Base-by-base conservation (phyloP, 2,329 filamentous ascomycete genomes). In the Hypoxylon sp. region DNA sequence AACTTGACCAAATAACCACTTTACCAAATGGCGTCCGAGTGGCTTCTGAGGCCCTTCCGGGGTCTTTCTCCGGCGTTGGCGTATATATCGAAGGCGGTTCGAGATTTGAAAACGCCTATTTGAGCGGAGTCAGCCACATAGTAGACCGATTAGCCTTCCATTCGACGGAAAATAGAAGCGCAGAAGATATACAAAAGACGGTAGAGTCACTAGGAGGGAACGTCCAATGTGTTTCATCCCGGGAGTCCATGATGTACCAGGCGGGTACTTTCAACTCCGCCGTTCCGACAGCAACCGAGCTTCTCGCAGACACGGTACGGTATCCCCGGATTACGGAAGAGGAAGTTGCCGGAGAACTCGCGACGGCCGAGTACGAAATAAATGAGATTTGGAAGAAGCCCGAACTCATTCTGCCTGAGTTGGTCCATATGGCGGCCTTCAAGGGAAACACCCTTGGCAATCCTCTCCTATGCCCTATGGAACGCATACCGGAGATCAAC, bases 171-270 rank as follows among this genome's bases (percentile, higher is more conserved):
- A 83, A 84, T 36, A 89, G 90, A 67, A 88, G 88, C 0, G 89
- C 90, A 61, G 94, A 98, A 80, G 85, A 94, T 73, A 96, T 98
- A 90, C 84, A 97, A 19, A 93, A 97, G 80, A 86, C 90, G 34
- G 87, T 98, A 34, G 96, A 98, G 81, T 91, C 90, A 0, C 84
- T 99, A 2, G 96, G 96, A 36, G 96, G 96, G 32, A 98, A 98
- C 79, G 95, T 99, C 65, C 94, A 98, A 82, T 99, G 96, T 82
- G 94, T 95, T 10, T 98, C 94, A 1, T 97, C 94, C 1, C 87
- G 96, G 71, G 96, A 99, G 81, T 93, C 93, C 62, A 88, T 99
- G 82, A 99, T 99, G 96, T 99, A 99, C 84, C 96, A 99, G 81
- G 93, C 94, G 1, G 96, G 96, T 25, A 98, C 94, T 30, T 99